Conservation (phyloP, 2,329 filamentous ascomycete species). For the Parascedosporium putredinis region DNA sequence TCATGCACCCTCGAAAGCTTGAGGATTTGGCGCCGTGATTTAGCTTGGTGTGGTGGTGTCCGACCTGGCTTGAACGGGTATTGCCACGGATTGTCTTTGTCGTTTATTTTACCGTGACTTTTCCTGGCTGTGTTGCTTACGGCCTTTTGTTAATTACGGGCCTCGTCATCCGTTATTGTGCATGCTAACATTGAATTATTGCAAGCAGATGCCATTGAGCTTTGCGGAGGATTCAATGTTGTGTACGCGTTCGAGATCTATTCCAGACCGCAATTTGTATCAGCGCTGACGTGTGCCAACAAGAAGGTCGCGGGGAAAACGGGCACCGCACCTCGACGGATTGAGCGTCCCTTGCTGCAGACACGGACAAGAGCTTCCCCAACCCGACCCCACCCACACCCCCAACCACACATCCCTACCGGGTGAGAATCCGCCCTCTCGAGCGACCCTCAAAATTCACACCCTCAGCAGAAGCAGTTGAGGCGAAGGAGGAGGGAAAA, state of each 20-base stretch:
- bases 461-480: too few species aligned
- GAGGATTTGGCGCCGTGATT: too few species aligned
- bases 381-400: neutral
- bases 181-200: too few species aligned
- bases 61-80: too few species aligned
- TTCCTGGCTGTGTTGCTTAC: too few species aligned
- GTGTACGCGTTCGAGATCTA: neutral
- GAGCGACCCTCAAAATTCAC: neutral
- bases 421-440: neutral
- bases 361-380: neutral
- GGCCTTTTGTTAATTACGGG: neutral
- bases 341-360: too few species aligned
- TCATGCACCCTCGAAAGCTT: too few species aligned
- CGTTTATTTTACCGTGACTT: too few species aligned
- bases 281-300: slow-evolving; percentile 1
- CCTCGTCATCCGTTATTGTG: neutral
- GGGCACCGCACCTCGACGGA: neutral
- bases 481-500: too few species aligned
- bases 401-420: neutral
- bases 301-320: neutral
- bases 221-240: neutral
- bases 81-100: too few species aligned
- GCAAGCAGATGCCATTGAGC: neutral
- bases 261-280: slow-evolving; percentile 1
- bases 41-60: too few species aligned